phyloP scores from a whole-genome alignment of 345 rosid species.

The Cardiospermum halicacabum region DNA sequence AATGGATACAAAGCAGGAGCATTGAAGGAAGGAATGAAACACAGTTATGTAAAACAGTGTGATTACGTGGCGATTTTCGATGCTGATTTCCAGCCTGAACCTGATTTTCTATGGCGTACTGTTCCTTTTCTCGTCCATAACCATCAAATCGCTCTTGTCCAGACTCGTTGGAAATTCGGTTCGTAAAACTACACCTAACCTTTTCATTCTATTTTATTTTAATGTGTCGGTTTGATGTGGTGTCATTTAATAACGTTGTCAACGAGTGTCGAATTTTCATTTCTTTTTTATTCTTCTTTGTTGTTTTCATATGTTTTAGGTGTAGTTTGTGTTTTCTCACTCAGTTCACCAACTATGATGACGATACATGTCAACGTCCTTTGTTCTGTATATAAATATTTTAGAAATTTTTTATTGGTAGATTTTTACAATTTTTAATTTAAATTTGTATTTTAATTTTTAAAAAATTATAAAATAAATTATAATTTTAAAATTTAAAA shows the following conservation, averaged over 20 bases:
- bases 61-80: slow-evolving; percentile 81
- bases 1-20: slow-evolving; percentile 86
- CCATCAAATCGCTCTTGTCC: slow-evolving; percentile 70
- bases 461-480: too few species aligned
- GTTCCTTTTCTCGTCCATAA: slow-evolving; percentile 66
- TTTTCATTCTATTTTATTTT: background rate
- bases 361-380: too few species aligned
- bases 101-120: slow-evolving; percentile 69
- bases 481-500: too few species aligned
- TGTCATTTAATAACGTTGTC: background rate
- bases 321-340: too few species aligned
- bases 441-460: too few species aligned
- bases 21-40: slow-evolving; percentile 72
- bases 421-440: too few species aligned
- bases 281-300: background rate
- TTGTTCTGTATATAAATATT: too few species aligned
- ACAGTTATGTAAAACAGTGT: slow-evolving; percentile 64
- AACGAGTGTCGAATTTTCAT: background rate
- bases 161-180: slow-evolving; percentile 96
- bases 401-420: too few species aligned
- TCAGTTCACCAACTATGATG: too few species aligned
- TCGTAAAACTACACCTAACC: too few species aligned
- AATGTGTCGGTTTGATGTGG: slow-evolving; percentile 14
- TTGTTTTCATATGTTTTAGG: background rate
- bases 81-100: slow-evolving; percentile 86